A percentile compares a stretch with the other conserved stretches of the same genome.
Evolutionary conservation across 176 grass and related monocot genomes (phyloP).

Genomic region (Aegilops longissima): DNA sequence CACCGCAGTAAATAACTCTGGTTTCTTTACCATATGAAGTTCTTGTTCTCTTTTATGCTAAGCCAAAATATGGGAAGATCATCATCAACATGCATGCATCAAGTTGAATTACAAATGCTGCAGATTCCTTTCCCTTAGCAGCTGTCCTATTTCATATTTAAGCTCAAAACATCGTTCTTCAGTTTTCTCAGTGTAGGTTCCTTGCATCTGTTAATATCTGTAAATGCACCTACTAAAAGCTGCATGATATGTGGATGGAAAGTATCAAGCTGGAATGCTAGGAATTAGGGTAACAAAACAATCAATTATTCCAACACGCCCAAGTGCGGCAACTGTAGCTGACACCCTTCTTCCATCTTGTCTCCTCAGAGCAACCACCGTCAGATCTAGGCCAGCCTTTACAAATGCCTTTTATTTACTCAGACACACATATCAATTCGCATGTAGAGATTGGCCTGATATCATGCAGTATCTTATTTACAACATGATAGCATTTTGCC

Average conservation of each 20-base stretch:
- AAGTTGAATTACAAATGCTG: not conserved
- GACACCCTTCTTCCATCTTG: not conserved
- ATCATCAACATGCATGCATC: not conserved
- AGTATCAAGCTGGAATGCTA: slow-evolving; percentile 30
- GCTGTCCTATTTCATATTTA: not conserved
- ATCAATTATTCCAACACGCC: not conserved
- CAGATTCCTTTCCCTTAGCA: not conserved
- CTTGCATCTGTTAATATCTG: not conserved
- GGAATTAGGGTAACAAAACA: slow-evolving; percentile 12
- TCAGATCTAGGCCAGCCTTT: not conserved
- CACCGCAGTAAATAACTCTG: not conserved
- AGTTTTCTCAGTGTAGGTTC: not conserved
- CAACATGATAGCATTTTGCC: slow-evolving; percentile 11
- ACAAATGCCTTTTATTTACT: not conserved
- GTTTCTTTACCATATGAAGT: not conserved
- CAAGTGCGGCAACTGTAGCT: not conserved
- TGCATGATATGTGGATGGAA: slow-evolving; percentile 28
- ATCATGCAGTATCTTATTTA: not conserved
- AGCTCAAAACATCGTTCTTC: not conserved
- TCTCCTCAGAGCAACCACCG: not conserved
- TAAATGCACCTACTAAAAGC: not conserved
- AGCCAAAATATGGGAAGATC: not conserved
- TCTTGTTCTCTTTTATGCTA: not conserved
- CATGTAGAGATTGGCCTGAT: not conserved
- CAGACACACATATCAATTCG: not conserved